Conservation (phyloP, 2,329 filamentous ascomycete species). For the Chrysoporthe puriensis region DNA sequence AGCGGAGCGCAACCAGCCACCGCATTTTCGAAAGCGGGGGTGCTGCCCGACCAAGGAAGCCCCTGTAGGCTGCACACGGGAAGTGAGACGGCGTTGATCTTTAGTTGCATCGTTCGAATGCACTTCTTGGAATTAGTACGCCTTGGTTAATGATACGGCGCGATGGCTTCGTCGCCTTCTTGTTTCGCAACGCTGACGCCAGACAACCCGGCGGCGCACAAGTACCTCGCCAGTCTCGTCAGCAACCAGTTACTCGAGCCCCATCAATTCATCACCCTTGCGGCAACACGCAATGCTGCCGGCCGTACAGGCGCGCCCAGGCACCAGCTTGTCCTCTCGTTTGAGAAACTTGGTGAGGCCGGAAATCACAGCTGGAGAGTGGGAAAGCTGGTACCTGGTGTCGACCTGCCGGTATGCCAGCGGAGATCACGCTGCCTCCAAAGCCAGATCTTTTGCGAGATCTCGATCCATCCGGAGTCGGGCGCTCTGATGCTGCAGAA, state of each 20-base stretch:
- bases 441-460: not conserved
- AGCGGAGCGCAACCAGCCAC: too few species aligned
- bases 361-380: not conserved
- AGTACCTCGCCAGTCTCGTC: not conserved
- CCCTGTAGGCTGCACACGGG: too few species aligned
- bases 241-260: not conserved
- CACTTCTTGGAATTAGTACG: not conserved
- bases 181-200: conserved; percentile 4
- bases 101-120: too few species aligned
- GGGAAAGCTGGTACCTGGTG: not conserved
- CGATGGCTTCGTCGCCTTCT: not conserved
- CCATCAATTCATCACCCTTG: too few species aligned
- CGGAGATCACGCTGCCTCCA: not conserved
- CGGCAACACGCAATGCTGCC: not conserved
- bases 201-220: not conserved
- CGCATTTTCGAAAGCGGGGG: too few species aligned
- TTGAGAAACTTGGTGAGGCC: not conserved
- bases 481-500: conserved; percentile 1
- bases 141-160: too few species aligned
- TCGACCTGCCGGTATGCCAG: not conserved
- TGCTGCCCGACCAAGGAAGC: too few species aligned
- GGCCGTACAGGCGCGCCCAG: not conserved
- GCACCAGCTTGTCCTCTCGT: not conserved
- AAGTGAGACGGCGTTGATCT: too few species aligned
- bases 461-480: conserved; percentile 3